Percentiles rank a stretch among this genome's conserved stretches.
These are phyloP conservation scores for Hydnomerulius pinastri DNA, from an alignment of 768 basidiomycete genomes.

Conservation along the genomic window DNA sequence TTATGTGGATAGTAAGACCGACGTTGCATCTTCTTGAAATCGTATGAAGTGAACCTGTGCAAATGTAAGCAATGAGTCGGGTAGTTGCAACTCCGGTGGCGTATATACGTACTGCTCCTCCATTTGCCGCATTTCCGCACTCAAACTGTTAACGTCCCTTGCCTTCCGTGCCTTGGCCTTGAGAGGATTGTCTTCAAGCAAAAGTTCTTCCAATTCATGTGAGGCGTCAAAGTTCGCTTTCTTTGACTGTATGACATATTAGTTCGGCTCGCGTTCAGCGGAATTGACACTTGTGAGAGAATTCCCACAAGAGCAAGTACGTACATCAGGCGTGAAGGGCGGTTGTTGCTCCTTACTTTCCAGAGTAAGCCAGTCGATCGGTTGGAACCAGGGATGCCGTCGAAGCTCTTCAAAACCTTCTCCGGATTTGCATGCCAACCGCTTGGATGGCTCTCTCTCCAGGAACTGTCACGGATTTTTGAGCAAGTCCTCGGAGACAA, in stretches of 20 bases:
- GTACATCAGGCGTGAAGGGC: conserved; percentile 88
- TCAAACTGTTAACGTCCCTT: conserved; percentile 78
- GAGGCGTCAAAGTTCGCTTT: conserved; percentile 99
- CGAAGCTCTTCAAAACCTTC: conserved; percentile 82
- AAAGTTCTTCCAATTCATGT: conserved; percentile 93
- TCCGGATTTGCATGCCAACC: conserved; percentile 81
- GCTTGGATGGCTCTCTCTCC: conserved; percentile 78
- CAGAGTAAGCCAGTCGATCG: conserved; percentile 88
- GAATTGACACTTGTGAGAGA: conserved; percentile 7
- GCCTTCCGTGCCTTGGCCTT: conserved; percentile 93
- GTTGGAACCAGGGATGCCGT: conserved; percentile 81
- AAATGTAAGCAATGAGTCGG: conserved; percentile 3
- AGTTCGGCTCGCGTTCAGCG: background rate
- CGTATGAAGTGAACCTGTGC: conserved; percentile 83
- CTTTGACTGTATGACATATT: conserved; percentile 68
- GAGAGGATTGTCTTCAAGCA: conserved; percentile 95
- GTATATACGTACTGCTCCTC: conserved; percentile 81
- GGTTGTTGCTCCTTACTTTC: conserved; percentile 74
- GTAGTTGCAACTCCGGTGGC: conserved; percentile 7
- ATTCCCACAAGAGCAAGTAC: conserved; percentile 25
- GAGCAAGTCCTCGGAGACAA: conserved; percentile 12
- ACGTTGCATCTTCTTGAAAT: conserved; percentile 89
- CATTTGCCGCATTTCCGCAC: conserved; percentile 94
- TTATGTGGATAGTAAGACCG: conserved; percentile 90
- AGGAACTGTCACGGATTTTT: conserved; percentile 62